phyloP scores from a whole-genome alignment of 2,329 filamentous ascomycete species.

The Phyllosticta citribraziliensis region DNA sequence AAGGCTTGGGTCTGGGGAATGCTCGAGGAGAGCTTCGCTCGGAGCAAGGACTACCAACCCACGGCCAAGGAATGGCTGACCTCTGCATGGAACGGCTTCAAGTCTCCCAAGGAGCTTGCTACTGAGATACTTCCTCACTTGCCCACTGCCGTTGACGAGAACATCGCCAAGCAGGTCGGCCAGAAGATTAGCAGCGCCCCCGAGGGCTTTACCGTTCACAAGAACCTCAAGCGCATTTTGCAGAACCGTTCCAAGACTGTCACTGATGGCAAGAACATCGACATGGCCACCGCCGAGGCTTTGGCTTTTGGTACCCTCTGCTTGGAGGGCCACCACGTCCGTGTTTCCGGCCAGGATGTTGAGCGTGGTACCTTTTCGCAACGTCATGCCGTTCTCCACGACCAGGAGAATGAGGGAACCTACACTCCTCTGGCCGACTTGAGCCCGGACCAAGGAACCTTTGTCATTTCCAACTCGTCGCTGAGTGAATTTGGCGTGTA shows the following conservation, averaged over 20 bases:
- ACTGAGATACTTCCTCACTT: conserved; percentile 89
- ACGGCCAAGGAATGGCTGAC: conserved; percentile 98
- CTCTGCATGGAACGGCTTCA: conserved; percentile 98
- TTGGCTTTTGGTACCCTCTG: conserved; percentile 88
- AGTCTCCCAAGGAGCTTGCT: conserved; percentile 94
- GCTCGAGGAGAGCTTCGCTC: conserved; percentile 94
- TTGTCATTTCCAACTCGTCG: conserved; percentile 95
- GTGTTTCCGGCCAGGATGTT: conserved; percentile 96
- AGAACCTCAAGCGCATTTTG: conserved; percentile 95
- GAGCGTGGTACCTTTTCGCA: conserved; percentile 99
- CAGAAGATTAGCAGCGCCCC: conserved; percentile 68
- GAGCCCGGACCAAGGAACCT: conserved; percentile 84
- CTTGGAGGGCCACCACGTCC: conserved; percentile 89
- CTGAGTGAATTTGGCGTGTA: conserved; percentile 59
- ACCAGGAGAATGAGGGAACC: conserved; percentile 87
- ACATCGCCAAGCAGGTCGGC: conserved; percentile 71
- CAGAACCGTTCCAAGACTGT: conserved; percentile 84
- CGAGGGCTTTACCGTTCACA: conserved; percentile 80
- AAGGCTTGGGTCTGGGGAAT: conserved; percentile 99
- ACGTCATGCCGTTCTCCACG: conserved; percentile 92
- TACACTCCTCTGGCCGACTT: conserved; percentile 89
- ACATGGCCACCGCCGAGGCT: conserved; percentile 95
- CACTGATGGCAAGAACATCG: conserved; percentile 83
- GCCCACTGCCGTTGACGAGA: conserved; percentile 66
- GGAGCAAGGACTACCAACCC: conserved; percentile 95